Conservation (phyloP, 2,329 filamentous ascomycete genomes). For the Apiospora saccharicola region DNA sequence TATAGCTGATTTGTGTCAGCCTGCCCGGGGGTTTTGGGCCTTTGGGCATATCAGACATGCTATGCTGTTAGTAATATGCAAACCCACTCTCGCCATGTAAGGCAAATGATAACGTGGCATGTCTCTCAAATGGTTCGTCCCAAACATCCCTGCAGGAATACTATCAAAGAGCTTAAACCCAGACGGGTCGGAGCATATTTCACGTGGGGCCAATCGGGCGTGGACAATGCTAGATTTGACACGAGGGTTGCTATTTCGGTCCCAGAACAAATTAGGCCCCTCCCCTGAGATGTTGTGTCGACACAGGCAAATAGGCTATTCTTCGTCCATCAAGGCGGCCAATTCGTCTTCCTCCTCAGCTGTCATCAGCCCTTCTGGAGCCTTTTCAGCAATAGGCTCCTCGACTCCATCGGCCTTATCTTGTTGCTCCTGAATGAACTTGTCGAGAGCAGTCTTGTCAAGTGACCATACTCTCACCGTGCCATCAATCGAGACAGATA, state of each 20-base stretch:
- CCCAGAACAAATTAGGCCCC: constrained; percentile 3
- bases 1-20: background rate
- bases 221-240: background rate
- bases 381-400: constrained; percentile 55
- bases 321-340: constrained; percentile 87
- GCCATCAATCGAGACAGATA: constrained; percentile 89
- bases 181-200: constrained; percentile 10
- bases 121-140: background rate
- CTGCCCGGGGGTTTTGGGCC: background rate
- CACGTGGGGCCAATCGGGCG: background rate
- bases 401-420: constrained; percentile 59
- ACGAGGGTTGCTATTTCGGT: constrained; percentile 3
- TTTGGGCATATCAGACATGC: constrained; percentile 3
- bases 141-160: background rate
- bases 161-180: background rate
- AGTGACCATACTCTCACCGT: constrained; percentile 88
- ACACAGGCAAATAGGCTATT: constrained; percentile 46
- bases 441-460: constrained; percentile 63
- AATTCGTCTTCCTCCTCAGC: constrained; percentile 93
- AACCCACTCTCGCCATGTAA: background rate
- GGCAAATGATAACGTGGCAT: constrained; percentile 11
- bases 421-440: constrained; percentile 54
- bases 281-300: background rate
- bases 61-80: constrained; percentile 7
- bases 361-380: constrained; percentile 69